These are phyloP conservation scores for Hyaloscypha hepaticicola DNA, from an alignment of 495 filamentous ascomycete species.

Conservation along the genomic window DNA sequence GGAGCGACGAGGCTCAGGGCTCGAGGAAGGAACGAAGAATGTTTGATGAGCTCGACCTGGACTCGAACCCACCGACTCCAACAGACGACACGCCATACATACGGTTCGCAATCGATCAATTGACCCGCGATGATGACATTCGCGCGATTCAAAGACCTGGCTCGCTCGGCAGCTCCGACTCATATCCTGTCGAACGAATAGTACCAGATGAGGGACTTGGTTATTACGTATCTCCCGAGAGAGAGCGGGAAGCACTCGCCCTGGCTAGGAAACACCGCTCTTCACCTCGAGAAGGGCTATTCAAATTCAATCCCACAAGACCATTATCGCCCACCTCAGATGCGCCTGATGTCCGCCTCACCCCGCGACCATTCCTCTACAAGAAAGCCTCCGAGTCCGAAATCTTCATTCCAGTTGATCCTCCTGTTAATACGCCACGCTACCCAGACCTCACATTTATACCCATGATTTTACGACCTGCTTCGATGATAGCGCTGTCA, in stretches of 20 bases:
- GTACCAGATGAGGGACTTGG: slow-evolving; percentile 52
- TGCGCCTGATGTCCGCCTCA: slow-evolving; percentile 1
- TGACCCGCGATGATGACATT: slow-evolving; percentile 64
- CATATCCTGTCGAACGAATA: slow-evolving; percentile 49
- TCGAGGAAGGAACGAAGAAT: slow-evolving; percentile 30
- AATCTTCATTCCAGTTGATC: slow-evolving; percentile 29
- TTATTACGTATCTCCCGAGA: slow-evolving; percentile 28
- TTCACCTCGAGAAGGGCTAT: slow-evolving; percentile 23
- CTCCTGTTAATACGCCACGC: slow-evolving; percentile 20
- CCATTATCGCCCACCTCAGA: slow-evolving; percentile 21
- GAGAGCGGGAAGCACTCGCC: slow-evolving; percentile 27
- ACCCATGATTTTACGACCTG: slow-evolving; percentile 63
- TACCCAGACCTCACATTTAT: slow-evolving; percentile 29
- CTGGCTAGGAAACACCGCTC: slow-evolving; percentile 30
- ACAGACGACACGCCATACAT: slow-evolving; percentile 69
- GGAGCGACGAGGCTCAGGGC: slow-evolving; percentile 34
- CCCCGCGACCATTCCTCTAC: slow-evolving; percentile 3
- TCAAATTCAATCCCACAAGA: slow-evolving; percentile 28
- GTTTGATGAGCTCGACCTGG: slow-evolving; percentile 17
- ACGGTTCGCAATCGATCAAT: slow-evolving; percentile 69
- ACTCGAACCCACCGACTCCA: slow-evolving; percentile 54
- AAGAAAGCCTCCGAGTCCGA: slow-evolving; percentile 13
- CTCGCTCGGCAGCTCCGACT: slow-evolving; percentile 40
- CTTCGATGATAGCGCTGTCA: slow-evolving; percentile 56
- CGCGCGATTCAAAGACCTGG: slow-evolving; percentile 28